Conservation (phyloP, 2,329 filamentous ascomycete species). For the Cladophialophora yegresii region DNA sequence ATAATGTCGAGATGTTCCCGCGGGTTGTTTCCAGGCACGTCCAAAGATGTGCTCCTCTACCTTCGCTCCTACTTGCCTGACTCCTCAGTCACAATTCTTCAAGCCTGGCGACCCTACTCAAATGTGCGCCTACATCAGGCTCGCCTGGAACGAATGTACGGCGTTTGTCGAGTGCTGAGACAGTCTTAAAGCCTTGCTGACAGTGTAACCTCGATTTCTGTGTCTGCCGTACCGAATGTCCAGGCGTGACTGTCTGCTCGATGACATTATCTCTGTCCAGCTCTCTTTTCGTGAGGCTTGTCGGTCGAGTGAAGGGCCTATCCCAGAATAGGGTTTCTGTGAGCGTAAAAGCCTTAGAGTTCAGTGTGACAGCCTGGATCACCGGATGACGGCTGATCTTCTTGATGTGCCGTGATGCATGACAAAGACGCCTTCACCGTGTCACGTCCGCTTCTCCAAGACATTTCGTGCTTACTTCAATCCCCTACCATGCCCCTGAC, state of each 20-base stretch:
- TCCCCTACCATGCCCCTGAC: constrained; percentile 56
- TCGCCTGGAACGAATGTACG: not conserved
- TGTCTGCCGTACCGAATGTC: not conserved
- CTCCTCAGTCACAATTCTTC: not conserved
- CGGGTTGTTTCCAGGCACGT: not conserved
- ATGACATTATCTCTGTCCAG: not conserved
- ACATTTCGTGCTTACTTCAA: constrained; percentile 11
- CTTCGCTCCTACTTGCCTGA: not conserved
- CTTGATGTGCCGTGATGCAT: not conserved
- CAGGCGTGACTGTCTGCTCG: not conserved
- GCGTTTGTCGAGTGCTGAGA: not conserved
- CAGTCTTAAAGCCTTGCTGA: not conserved
- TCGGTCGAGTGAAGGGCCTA: no score
- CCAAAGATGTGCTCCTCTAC: not conserved
- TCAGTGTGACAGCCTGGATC: not conserved
- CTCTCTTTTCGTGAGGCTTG: not conserved
- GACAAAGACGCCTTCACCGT: not conserved
- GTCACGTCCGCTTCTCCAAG: not conserved
- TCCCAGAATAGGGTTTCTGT: not conserved
- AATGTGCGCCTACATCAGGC: not conserved
- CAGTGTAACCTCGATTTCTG: not conserved
- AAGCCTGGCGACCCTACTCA: not conserved
- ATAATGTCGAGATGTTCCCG: not conserved
- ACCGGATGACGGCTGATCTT: not conserved
- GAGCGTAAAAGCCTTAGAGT: not conserved